phyloP scores from a whole-genome alignment of 2,329 filamentous ascomycete species.

The Zymoseptoria tritici region DNA sequence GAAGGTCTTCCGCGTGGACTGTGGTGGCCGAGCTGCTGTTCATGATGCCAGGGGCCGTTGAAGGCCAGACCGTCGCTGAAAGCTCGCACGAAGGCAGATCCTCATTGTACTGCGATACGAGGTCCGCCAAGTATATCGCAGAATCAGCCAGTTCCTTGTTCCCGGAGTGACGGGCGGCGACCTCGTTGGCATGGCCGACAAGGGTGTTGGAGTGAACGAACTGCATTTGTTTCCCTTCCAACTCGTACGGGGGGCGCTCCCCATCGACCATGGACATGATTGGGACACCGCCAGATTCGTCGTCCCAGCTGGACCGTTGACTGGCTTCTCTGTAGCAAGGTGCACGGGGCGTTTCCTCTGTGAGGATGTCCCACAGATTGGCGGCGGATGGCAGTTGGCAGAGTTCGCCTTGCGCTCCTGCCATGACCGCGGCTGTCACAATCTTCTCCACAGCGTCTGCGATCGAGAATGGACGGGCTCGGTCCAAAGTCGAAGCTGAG shows the following conservation, averaged over 20 bases:
- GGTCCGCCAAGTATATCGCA: slow-evolving; percentile 12
- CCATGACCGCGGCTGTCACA: not conserved
- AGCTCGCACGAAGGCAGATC: not conserved
- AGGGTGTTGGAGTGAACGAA: slow-evolving; percentile 26
- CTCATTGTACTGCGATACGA: not conserved
- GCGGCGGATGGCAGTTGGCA: slow-evolving; percentile 13
- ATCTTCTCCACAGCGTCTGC: slow-evolving; percentile 6
- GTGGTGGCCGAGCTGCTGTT: not conserved
- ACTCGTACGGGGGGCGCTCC: slow-evolving; percentile 9
- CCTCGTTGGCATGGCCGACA: slow-evolving; percentile 18
- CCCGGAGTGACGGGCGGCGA: slow-evolving; percentile 6
- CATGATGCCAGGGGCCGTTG: not conserved
- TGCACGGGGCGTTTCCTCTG: not conserved
- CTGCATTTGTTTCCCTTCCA: slow-evolving; percentile 17
- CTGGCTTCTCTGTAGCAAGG: not conserved
- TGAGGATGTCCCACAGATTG: slow-evolving; percentile 24
- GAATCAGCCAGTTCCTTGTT: slow-evolving; percentile 10
- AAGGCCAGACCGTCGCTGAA: slow-evolving; percentile 6
- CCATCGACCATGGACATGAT: not conserved
- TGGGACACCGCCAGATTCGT: slow-evolving; percentile 4
- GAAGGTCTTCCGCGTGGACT: not conserved
- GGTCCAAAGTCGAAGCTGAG: not conserved
- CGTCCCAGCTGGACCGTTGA: not conserved
- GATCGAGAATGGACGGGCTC: not conserved
- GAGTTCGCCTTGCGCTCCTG: not conserved